These are phyloP conservation scores for Cordyceps fumosorosea DNA, from an alignment of 2,329 filamentous ascomycete species.

Conservation along the genomic window DNA sequence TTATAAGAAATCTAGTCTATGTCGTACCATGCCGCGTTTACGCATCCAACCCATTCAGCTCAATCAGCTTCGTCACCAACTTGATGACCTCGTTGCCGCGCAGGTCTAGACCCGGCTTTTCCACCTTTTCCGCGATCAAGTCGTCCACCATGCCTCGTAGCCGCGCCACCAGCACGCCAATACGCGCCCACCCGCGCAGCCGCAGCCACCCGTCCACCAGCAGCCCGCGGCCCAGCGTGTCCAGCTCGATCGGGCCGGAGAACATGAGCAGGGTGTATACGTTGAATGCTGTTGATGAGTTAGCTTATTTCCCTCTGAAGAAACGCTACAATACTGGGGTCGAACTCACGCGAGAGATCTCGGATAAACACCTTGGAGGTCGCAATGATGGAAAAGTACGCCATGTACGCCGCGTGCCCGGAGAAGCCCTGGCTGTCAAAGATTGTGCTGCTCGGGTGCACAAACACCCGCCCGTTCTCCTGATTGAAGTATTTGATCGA, in stretches of 20 bases:
- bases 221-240: constrained; percentile 79
- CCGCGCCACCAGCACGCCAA: constrained; percentile 81
- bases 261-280: constrained; percentile 85
- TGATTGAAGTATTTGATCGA: constrained; percentile 91
- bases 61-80: constrained; percentile 72
- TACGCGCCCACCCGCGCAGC: constrained; percentile 85
- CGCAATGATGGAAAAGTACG: constrained; percentile 86
- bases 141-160: constrained; percentile 82
- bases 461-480: constrained; percentile 80
- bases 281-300: constrained; percentile 62
- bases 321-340: background rate
- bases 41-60: constrained; percentile 80
- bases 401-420: constrained; percentile 68
- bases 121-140: constrained; percentile 72
- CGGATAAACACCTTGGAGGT: constrained; percentile 89
- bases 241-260: constrained; percentile 74
- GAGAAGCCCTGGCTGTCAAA: constrained; percentile 78
- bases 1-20: background rate
- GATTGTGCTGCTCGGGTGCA: constrained; percentile 82
- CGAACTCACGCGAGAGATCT: constrained; percentile 72
- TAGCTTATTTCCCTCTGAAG: constrained; percentile 11
- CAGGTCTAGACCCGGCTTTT: constrained; percentile 59
- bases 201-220: constrained; percentile 87
- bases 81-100: constrained; percentile 62
- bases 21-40: constrained; percentile 20